phyloP scores from a whole-genome alignment of 495 filamentous ascomycete species.

The Pseudoneurospora amorphoporcata region DNA sequence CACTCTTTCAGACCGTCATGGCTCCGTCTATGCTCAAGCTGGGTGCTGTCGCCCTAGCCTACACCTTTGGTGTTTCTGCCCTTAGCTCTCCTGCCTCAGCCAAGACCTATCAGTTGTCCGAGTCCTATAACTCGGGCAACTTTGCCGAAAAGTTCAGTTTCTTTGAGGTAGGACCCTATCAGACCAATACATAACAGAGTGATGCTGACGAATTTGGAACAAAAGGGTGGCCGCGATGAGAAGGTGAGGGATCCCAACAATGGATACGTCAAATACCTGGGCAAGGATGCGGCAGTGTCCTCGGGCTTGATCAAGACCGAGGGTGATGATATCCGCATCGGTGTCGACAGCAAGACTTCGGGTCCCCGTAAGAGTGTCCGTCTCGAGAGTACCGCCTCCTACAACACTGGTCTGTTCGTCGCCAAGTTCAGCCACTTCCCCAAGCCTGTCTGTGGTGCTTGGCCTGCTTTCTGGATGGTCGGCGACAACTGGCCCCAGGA shows the following conservation, averaged over 20 bases:
- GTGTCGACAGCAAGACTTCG: slow-evolving; percentile 29
- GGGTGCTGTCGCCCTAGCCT: slow-evolving; percentile 29
- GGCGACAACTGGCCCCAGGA: slow-evolving; percentile 64
- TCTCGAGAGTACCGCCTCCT: slow-evolving; percentile 54
- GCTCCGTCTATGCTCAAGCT: slow-evolving; percentile 33
- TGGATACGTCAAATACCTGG: slow-evolving; percentile 56
- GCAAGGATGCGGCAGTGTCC: slow-evolving; percentile 37
- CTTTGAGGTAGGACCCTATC: slow-evolving; percentile 23
- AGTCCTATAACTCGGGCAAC: slow-evolving; percentile 36
- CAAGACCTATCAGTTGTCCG: slow-evolving; percentile 29
- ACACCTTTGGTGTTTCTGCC: slow-evolving; percentile 21
- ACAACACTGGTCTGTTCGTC: slow-evolving; percentile 59
- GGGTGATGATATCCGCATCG: slow-evolving; percentile 36
- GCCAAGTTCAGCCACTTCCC: slow-evolving; percentile 67
- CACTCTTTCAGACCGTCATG: slow-evolving; percentile 23
- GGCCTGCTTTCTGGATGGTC: slow-evolving; percentile 59
- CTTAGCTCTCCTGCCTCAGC: neutral
- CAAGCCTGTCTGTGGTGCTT: slow-evolving; percentile 48
- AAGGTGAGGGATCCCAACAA: slow-evolving; percentile 48
- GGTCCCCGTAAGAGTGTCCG: slow-evolving; percentile 50
- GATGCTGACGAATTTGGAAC: neutral
- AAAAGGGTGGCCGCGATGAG: slow-evolving; percentile 2
- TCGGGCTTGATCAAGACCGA: slow-evolving; percentile 44
- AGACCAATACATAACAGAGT: neutral
- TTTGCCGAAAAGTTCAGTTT: slow-evolving; percentile 47